Percentiles rank a stretch among this genome's conserved stretches.
These are phyloP conservation scores for Aspergillus chevalieri DNA, from an alignment of 2,329 filamentous ascomycete genomes.

Conservation along the genomic window DNA sequence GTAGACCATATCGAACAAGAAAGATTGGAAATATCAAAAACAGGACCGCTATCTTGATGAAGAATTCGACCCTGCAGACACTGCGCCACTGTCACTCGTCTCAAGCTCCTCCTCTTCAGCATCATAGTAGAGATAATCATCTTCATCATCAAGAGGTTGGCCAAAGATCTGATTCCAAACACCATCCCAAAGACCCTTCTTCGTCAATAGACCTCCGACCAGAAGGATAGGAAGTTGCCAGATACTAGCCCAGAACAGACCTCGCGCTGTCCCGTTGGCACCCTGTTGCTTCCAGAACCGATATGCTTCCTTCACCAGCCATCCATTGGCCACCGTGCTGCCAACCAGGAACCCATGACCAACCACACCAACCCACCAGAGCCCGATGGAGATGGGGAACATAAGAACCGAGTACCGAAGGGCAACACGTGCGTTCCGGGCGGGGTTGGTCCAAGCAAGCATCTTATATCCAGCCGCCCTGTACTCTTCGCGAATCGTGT, in stretches of 20 bases:
- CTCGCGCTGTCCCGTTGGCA: slow-evolving; percentile 70
- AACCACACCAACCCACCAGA: slow-evolving; percentile 75
- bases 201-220: slow-evolving; percentile 83
- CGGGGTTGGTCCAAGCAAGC: slow-evolving; percentile 83
- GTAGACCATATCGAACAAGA: not conserved
- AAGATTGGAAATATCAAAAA: not conserved
- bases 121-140: slow-evolving; percentile 54
- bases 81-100: not conserved
- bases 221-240: slow-evolving; percentile 91
- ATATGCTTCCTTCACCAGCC: slow-evolving; percentile 75
- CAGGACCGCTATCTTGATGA: not conserved
- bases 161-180: slow-evolving; percentile 67
- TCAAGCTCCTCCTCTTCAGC: slow-evolving; percentile 34
- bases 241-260: slow-evolving; percentile 93
- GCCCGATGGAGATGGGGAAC: slow-evolving; percentile 74
- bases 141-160: slow-evolving; percentile 49
- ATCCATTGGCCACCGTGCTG: slow-evolving; percentile 74
- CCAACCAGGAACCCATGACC: slow-evolving; percentile 79
- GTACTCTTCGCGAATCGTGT: slow-evolving; percentile 86
- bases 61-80: not conserved
- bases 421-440: slow-evolving; percentile 77
- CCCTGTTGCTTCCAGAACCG: slow-evolving; percentile 76
- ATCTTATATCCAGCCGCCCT: slow-evolving; percentile 60
- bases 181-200: slow-evolving; percentile 84
- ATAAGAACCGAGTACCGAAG: slow-evolving; percentile 79